phyloP scores from a whole-genome alignment of 495 filamentous ascomycete species.

The Chaetomium fimeti region DNA sequence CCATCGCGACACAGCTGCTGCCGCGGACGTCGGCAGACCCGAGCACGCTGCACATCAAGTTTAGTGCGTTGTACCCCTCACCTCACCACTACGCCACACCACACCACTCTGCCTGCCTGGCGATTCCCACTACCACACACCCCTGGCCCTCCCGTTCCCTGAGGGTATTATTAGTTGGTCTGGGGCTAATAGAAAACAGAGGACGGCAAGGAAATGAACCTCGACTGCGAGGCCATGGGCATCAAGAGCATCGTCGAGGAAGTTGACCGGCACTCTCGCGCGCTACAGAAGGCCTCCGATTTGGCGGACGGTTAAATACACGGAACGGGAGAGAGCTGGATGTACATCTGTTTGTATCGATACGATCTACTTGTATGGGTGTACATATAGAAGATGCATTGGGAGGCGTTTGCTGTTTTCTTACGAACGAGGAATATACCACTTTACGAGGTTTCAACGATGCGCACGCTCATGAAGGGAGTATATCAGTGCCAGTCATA shows the following conservation, averaged over 20 bases:
- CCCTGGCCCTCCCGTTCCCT: too few species aligned
- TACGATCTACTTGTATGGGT: background rate
- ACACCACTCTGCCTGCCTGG: background rate
- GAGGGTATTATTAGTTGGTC: too few species aligned
- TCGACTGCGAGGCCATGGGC: constrained; percentile 70
- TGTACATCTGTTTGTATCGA: constrained; percentile 17
- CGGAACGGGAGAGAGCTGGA: background rate
- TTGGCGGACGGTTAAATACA: constrained; percentile 55
- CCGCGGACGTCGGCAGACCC: constrained; percentile 60
- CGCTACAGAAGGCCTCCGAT: constrained; percentile 76
- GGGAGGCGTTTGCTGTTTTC: constrained; percentile 22
- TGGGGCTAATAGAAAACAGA: constrained; percentile 47
- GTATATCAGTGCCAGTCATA: background rate
- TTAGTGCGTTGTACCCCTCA: constrained; percentile 58
- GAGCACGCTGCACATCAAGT: constrained; percentile 70
- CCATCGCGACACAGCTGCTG: constrained; percentile 76
- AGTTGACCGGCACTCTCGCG: constrained; percentile 82
- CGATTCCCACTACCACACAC: too few species aligned
- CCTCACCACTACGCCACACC: background rate
- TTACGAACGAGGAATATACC: constrained; percentile 3
- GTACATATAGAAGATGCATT: constrained; percentile 18
- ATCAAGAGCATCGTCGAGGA: constrained; percentile 87
- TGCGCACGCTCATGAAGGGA: background rate
- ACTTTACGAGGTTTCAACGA: background rate
- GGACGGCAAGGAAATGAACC: constrained; percentile 74